phyloP scores from a whole-genome alignment of 2,329 filamentous ascomycete species.

The Colletotrichum melonis region DNA sequence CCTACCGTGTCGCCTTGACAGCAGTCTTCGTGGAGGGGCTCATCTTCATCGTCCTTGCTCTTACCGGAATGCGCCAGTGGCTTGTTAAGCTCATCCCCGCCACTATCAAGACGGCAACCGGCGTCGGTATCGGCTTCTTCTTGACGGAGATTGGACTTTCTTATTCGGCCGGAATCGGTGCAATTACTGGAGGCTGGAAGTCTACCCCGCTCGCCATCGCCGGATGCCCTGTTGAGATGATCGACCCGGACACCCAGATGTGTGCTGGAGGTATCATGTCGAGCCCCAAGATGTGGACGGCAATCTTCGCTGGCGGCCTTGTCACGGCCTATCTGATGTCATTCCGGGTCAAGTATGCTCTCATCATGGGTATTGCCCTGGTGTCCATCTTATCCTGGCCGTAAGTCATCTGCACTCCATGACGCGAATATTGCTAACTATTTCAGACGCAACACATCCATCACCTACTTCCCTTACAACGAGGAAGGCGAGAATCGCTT shows the following conservation, averaged over 20 bases:
- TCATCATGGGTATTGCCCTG: conserved; percentile 77
- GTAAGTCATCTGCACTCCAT: conserved; percentile 52
- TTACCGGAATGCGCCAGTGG: conserved; percentile 80
- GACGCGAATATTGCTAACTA: conserved; percentile 23
- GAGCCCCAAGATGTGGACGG: conserved; percentile 88
- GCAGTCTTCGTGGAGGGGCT: conserved; percentile 74
- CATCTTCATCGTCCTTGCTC: conserved; percentile 71
- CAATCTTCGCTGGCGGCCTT: conserved; percentile 83
- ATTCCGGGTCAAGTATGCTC: conserved; percentile 79
- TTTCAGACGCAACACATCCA: conserved; percentile 69
- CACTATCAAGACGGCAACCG: conserved; percentile 74
- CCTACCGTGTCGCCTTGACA: conserved; percentile 70
- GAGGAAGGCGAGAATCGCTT: conserved; percentile 72
- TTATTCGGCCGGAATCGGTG: conserved; percentile 85
- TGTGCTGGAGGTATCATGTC: conserved; percentile 76
- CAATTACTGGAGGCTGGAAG: conserved; percentile 75
- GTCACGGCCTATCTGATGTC: conserved; percentile 85
- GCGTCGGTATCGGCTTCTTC: conserved; percentile 74
- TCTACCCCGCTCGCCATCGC: conserved; percentile 81
- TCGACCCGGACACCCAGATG: conserved; percentile 58
- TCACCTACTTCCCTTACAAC: conserved; percentile 80
- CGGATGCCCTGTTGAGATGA: conserved; percentile 73
- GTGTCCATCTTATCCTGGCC: conserved; percentile 83
- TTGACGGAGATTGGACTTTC: conserved; percentile 75
- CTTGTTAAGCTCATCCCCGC: conserved; percentile 73